These are phyloP conservation scores for Gaertneriomyces semiglobifer DNA, from an alignment of 192 early-diverging fungal species.

Conservation along the genomic window DNA sequence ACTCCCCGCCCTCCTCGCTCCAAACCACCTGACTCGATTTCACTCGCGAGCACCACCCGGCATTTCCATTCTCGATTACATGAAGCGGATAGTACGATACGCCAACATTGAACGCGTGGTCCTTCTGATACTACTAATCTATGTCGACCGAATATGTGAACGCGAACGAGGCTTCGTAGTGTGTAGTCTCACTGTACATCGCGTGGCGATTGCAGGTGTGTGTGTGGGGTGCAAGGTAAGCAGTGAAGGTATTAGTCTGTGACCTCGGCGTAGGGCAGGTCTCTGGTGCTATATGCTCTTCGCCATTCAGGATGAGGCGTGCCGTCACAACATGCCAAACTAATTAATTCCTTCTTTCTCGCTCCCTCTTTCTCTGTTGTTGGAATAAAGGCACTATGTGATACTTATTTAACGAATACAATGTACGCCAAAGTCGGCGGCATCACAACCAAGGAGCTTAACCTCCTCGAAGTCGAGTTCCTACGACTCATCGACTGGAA, in stretches of 20 bases:
- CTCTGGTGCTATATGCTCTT: too few species aligned
- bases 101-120: slow-evolving; percentile 83
- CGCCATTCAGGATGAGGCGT: too few species aligned
- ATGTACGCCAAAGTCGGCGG: slow-evolving; percentile 96
- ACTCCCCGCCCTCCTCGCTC: slow-evolving; percentile 40
- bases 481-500: slow-evolving; percentile 88
- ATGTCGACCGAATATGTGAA: slow-evolving; percentile 78
- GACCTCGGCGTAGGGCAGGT: too few species aligned
- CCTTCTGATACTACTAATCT: slow-evolving; percentile 84
- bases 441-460: slow-evolving; percentile 86
- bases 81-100: slow-evolving; percentile 86
- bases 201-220: slow-evolving; percentile 30
- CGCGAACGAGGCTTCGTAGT: slow-evolving; percentile 74
- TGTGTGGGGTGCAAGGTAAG: background rate
- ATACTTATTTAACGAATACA: slow-evolving; percentile 90
- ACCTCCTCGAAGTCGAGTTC: slow-evolving; percentile 82
- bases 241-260: too few species aligned
- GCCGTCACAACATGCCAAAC: too few species aligned
- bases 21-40: slow-evolving; percentile 78
- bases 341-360: too few species aligned
- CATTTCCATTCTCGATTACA: slow-evolving; percentile 84
- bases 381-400: slow-evolving; percentile 79
- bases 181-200: slow-evolving; percentile 83
- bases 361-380: slow-evolving; percentile 18
- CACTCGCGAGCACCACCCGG: slow-evolving; percentile 87